Percentiles rank a stretch among this genome's conserved stretches.
phyloP scores from a whole-genome alignment of 192 early-diverging fungal genomes.

The Linnemannia exigua region DNA sequence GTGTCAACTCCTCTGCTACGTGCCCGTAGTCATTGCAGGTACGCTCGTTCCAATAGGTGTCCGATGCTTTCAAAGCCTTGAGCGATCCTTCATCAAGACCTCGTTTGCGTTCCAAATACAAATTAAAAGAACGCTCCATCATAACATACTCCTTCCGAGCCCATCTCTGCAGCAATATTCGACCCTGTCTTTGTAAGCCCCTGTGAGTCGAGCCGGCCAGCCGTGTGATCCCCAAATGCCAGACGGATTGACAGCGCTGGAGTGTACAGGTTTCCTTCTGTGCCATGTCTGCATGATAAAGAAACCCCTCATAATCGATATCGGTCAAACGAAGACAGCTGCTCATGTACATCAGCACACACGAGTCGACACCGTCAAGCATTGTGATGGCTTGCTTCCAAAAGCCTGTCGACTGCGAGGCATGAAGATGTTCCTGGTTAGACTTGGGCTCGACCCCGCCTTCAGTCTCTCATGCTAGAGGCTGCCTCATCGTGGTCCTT shows the following conservation, averaged over 20 bases:
- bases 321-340: conserved; percentile 16
- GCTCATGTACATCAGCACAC: conserved; percentile 18
- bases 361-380: conserved; percentile 19
- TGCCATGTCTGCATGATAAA: conserved; percentile 13
- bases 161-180: conserved; percentile 15
- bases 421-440: not conserved
- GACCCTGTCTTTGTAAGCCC: conserved; percentile 17
- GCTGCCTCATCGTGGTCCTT: not conserved
- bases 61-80: conserved; percentile 26
- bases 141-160: conserved; percentile 19
- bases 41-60: conserved; percentile 16
- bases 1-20: conserved; percentile 11
- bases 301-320: conserved; percentile 18
- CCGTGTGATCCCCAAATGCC: conserved; percentile 14
- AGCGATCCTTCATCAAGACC: conserved; percentile 24
- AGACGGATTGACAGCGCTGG: conserved; percentile 18
- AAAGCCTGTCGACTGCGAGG: not conserved
- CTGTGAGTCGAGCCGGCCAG: conserved; percentile 13
- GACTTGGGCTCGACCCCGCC: not conserved
- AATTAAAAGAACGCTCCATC: conserved; percentile 18
- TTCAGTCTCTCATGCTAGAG: conserved; percentile 1
- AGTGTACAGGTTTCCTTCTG: conserved; percentile 23
- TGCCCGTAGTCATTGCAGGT: conserved; percentile 6
- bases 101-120: conserved; percentile 30
- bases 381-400: conserved; percentile 10